phyloP scores from a whole-genome alignment of 495 filamentous ascomycete genomes.

The Peziza echinospora region DNA sequence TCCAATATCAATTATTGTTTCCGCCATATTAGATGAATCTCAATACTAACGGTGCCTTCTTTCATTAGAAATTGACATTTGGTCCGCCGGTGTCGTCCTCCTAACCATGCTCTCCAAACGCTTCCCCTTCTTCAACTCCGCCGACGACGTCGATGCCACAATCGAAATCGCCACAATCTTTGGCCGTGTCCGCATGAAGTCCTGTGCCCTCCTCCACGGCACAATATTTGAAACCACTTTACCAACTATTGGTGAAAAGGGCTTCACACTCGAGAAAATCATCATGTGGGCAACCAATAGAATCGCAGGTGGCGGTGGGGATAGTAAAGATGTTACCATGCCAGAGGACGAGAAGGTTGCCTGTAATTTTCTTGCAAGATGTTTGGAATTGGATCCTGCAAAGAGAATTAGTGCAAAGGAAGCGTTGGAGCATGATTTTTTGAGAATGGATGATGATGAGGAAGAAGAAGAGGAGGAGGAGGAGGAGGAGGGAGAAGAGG shows the following conservation, averaged over 20 bases:
- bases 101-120: slow-evolving; percentile 72
- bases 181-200: slow-evolving; percentile 60
- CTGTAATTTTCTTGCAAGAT: slow-evolving; percentile 41
- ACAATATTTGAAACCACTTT: slow-evolving; percentile 76
- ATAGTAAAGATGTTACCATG: slow-evolving; percentile 21
- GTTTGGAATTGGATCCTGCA: slow-evolving; percentile 49
- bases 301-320: slow-evolving; percentile 22
- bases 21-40: no score
- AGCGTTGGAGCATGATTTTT: slow-evolving; percentile 56
- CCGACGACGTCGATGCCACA: slow-evolving; percentile 89
- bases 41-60: no score
- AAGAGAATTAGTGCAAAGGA: slow-evolving; percentile 50
- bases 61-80: slow-evolving; percentile 61
- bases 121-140: slow-evolving; percentile 95
- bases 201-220: slow-evolving; percentile 51
- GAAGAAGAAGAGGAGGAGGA: neutral
- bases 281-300: slow-evolving; percentile 70
- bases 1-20: no score
- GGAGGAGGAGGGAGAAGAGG: no score
- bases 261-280: slow-evolving; percentile 76
- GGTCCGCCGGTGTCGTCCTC: slow-evolving; percentile 87
- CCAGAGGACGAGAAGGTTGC: slow-evolving; percentile 40
- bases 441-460: slow-evolving; percentile 18
- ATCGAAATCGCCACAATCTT: slow-evolving; percentile 94
- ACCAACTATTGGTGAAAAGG: slow-evolving; percentile 64